These are phyloP conservation scores for Pontederia crassipes DNA, from an alignment of 176 grass and related monocot species.

Conservation along the genomic window DNA sequence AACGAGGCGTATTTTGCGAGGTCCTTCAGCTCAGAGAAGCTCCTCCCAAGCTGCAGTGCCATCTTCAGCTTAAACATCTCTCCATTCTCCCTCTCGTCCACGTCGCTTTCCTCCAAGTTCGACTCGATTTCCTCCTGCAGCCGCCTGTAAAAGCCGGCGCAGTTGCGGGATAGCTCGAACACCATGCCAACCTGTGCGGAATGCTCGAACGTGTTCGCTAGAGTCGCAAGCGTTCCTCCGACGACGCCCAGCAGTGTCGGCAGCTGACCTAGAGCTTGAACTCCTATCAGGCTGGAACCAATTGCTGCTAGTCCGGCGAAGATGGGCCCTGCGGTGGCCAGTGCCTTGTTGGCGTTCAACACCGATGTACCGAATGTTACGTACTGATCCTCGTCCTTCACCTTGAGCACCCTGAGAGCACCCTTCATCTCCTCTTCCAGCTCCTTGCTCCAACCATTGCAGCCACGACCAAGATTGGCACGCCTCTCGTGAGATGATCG, in stretches of 20 bases:
- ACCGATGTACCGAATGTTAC: slow-evolving; percentile 11
- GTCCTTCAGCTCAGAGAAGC: slow-evolving; percentile 19
- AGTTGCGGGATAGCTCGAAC: slow-evolving; percentile 49
- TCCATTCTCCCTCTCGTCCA: slow-evolving; percentile 35
- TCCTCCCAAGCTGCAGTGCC: slow-evolving; percentile 37
- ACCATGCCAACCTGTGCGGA: slow-evolving; percentile 46
- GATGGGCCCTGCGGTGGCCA: slow-evolving; percentile 26
- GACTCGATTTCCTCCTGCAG: slow-evolving; percentile 44
- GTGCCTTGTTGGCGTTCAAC: slow-evolving; percentile 13
- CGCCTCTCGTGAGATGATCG: no score
- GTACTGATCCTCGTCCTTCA: slow-evolving; percentile 39
- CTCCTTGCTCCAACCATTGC: slow-evolving; percentile 42
- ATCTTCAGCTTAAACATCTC: slow-evolving; percentile 45
- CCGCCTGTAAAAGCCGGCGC: slow-evolving; percentile 33
- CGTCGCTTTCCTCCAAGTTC: slow-evolving; percentile 23
- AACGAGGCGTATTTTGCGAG: slow-evolving; percentile 28
- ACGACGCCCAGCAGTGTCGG: not conserved
- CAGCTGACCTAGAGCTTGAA: not conserved
- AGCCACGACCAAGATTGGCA: not conserved
- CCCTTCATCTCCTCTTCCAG: slow-evolving; percentile 48
- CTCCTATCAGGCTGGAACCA: slow-evolving; percentile 19
- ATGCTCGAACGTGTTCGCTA: slow-evolving; percentile 42
- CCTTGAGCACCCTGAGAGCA: slow-evolving; percentile 23
- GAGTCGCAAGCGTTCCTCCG: slow-evolving; percentile 26
- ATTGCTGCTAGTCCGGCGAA: slow-evolving; percentile 26